Evolutionary conservation across 768 basidiomycete genomes (phyloP).

Genomic region (Hygrocybe coccinea): DNA sequence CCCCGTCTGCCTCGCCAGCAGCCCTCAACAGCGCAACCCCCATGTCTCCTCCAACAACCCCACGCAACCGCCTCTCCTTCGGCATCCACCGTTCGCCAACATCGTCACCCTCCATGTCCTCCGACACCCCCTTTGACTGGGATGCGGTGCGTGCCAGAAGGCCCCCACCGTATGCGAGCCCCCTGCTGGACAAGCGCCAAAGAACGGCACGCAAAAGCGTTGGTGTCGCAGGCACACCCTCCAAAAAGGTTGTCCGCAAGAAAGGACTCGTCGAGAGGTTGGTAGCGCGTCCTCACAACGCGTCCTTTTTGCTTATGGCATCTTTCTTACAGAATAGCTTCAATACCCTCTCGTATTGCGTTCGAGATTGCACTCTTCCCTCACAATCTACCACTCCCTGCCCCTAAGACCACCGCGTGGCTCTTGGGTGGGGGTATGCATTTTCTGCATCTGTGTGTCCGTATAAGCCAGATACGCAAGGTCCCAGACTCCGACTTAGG

Average conservation of each 20-base stretch:
- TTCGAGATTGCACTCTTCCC: constrained; percentile 82
- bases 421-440: constrained; percentile 64
- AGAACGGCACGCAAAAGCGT: constrained; percentile 41
- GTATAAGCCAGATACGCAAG: constrained; percentile 51
- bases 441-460: constrained; percentile 59
- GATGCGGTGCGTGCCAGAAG: constrained; percentile 67
- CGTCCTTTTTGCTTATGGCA: not conserved
- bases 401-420: constrained; percentile 59
- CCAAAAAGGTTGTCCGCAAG: constrained; percentile 56
- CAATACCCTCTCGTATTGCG: constrained; percentile 64
- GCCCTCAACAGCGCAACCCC: constrained; percentile 1
- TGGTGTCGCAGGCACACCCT: constrained; percentile 22
- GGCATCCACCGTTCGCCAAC: constrained; percentile 56
- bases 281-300: constrained; percentile 9
- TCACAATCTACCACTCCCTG: constrained; percentile 71
- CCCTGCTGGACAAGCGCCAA: constrained; percentile 43
- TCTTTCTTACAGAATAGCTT: constrained; percentile 42
- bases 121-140: constrained; percentile 81
- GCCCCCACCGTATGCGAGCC: constrained; percentile 70
- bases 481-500: constrained; percentile 64
- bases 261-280: constrained; percentile 62
- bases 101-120: constrained; percentile 67
- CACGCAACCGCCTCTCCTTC: constrained; percentile 47
- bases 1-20: not conserved
- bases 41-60: constrained; percentile 30